These are phyloP conservation scores for Ophidiomyces ophidiicola DNA, from an alignment of 2,329 filamentous ascomycete species.

Conservation along the genomic window DNA sequence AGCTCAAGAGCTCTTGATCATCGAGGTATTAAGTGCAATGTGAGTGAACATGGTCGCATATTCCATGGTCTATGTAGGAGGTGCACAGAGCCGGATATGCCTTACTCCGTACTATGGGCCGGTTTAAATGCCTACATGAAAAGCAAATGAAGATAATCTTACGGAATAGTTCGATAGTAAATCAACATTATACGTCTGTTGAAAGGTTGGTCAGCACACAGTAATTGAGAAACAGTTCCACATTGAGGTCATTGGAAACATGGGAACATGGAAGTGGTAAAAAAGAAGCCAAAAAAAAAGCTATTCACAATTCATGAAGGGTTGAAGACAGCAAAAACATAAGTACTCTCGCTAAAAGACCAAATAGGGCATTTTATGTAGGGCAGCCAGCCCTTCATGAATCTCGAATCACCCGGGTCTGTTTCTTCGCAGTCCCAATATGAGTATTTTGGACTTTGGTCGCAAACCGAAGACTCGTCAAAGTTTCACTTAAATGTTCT, in stretches of 20 bases:
- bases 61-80: no score
- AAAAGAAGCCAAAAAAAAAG: constrained; percentile 1
- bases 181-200: no score
- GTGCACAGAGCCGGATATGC: no score
- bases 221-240: no score
- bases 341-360: constrained; percentile 11
- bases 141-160: no score
- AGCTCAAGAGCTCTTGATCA: no score
- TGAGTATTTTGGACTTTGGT: constrained; percentile 85
- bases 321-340: constrained; percentile 15
- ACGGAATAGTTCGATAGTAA: no score
- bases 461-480: constrained; percentile 90
- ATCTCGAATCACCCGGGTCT: constrained; percentile 27
- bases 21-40: no score
- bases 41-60: no score
- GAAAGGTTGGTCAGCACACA: no score
- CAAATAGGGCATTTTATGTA: background rate
- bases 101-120: no score
- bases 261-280: constrained; percentile 5
- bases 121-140: no score
- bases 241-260: constrained; percentile 13
- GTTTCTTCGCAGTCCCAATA: constrained; percentile 64
- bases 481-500: constrained; percentile 78
- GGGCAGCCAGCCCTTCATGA: background rate
- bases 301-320: background rate